phyloP scores from a whole-genome alignment of 1,284 basidiomycete genomes.

The Moesziomyces sp. region DNA sequence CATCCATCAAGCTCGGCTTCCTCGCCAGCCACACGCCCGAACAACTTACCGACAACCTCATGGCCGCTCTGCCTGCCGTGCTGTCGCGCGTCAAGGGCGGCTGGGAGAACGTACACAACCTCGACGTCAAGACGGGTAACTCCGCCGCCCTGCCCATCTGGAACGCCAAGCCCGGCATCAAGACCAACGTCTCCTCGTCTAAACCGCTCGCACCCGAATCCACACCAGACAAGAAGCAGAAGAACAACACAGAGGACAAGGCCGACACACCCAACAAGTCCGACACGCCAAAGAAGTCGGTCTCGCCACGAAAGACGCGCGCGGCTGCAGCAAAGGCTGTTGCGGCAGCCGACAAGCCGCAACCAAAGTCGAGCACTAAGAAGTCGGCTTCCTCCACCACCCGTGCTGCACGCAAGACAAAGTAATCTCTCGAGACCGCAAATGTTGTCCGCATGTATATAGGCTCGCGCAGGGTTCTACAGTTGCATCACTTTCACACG shows the following conservation, averaged over 20 bases:
- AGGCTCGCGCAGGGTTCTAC: no score
- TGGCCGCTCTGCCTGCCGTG: slow-evolving; percentile 81
- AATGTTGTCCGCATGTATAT: no score
- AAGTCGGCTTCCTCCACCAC: slow-evolving; percentile 1
- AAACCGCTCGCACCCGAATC: not conserved
- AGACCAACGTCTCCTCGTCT: slow-evolving; percentile 20
- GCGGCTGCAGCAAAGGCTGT: slow-evolving; percentile 3
- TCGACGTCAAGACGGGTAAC: slow-evolving; percentile 90
- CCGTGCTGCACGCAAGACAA: no score
- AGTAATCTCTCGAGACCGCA: no score
- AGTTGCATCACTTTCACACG: no score
- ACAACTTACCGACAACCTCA: slow-evolving; percentile 83
- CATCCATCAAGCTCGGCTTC: slow-evolving; percentile 81
- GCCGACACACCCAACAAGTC: slow-evolving; percentile 5
- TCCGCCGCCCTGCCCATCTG: slow-evolving; percentile 90
- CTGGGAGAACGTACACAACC: slow-evolving; percentile 90
- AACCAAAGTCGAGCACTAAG: not conserved
- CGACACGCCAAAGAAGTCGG: slow-evolving; percentile 4
- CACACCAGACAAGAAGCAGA: slow-evolving; percentile 4
- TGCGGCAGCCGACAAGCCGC: not conserved
- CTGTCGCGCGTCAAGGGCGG: slow-evolving; percentile 76
- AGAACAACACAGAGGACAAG: slow-evolving; percentile 4
- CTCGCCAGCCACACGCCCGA: slow-evolving; percentile 76
- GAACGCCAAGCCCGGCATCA: slow-evolving; percentile 77
- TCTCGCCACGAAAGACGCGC: slow-evolving; percentile 22